phyloP scores from a whole-genome alignment of 2,329 filamentous ascomycete species.

The Chaetomium olivaceum region DNA sequence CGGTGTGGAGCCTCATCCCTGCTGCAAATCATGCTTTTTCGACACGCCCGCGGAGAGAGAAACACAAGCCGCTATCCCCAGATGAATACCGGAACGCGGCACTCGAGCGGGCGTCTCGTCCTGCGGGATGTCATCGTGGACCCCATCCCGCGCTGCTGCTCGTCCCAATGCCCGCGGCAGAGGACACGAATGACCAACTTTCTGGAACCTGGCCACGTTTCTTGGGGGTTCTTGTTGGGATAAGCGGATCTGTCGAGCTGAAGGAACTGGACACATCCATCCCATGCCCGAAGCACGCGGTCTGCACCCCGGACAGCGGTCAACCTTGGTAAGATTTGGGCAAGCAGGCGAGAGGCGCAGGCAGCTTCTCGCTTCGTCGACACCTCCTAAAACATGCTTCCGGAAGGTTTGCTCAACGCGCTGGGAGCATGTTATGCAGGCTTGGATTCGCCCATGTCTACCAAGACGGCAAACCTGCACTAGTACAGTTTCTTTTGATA shows the following conservation, averaged over 20 bases:
- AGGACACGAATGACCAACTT: slow-evolving; percentile 6
- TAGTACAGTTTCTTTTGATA: not conserved
- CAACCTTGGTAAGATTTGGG: not conserved
- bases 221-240: not conserved
- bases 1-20: slow-evolving; percentile 28
- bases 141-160: slow-evolving; percentile 5
- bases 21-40: slow-evolving; percentile 31
- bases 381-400: not conserved
- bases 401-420: not conserved
- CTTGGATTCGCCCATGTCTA: not conserved
- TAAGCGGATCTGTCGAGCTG: not conserved
- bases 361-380: not conserved
- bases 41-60: slow-evolving; percentile 5
- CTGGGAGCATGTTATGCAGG: not conserved
- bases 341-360: slow-evolving; percentile 5
- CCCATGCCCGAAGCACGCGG: slow-evolving; percentile 8
- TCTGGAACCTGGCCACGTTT: slow-evolving; percentile 12
- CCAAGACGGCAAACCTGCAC: slow-evolving; percentile 3
- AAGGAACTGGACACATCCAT: not conserved
- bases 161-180: not conserved
- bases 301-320: not conserved
- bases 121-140: not conserved
- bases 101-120: not conserved
- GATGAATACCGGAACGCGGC: slow-evolving; percentile 12
- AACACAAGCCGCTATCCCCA: slow-evolving; percentile 15